These are phyloP conservation scores for Tolypocladium pustulatum DNA, from an alignment of 2,329 filamentous ascomycete genomes.

Conservation along the genomic window DNA sequence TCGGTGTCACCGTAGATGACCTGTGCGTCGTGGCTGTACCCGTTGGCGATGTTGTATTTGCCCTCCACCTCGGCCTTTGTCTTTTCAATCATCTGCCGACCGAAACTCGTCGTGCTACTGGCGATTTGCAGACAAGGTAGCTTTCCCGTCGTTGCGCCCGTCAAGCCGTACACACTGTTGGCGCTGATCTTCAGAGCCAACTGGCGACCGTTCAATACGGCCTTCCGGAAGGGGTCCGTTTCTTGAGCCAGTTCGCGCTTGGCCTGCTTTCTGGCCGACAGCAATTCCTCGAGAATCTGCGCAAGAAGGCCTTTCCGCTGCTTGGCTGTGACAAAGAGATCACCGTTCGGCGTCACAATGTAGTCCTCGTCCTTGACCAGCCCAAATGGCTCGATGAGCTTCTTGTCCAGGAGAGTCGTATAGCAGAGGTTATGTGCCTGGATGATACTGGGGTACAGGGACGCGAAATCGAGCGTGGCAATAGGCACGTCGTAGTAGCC, in stretches of 20 bases:
- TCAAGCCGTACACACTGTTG: conserved; percentile 96
- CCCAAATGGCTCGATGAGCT: conserved; percentile 61
- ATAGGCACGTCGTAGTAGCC: conserved; percentile 94
- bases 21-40: conserved; percentile 86
- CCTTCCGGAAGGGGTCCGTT: conserved; percentile 95
- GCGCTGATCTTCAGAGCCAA: conserved; percentile 92
- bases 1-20: conserved; percentile 99
- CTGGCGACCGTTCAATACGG: conserved; percentile 93
- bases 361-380: conserved; percentile 89
- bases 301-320: conserved; percentile 84
- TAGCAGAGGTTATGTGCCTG: conserved; percentile 98
- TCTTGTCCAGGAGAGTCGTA: conserved; percentile 72
- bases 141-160: conserved; percentile 91
- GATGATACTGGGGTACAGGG: conserved; percentile 96
- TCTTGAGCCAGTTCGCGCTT: conserved; percentile 83
- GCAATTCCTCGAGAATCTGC: conserved; percentile 89
- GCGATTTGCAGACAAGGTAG: conserved; percentile 90
- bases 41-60: conserved; percentile 84
- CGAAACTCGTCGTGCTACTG: conserved; percentile 93
- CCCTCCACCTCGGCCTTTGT: conserved; percentile 93
- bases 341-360: conserved; percentile 88
- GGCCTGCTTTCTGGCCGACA: conserved; percentile 86
- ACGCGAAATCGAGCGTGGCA: conserved; percentile 96
- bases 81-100: conserved; percentile 97
- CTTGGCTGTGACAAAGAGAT: conserved; percentile 82